Base-by-base conservation (phyloP, 108 stramenopile species). In the Cyclotella choctawhatcheeana region DNA sequence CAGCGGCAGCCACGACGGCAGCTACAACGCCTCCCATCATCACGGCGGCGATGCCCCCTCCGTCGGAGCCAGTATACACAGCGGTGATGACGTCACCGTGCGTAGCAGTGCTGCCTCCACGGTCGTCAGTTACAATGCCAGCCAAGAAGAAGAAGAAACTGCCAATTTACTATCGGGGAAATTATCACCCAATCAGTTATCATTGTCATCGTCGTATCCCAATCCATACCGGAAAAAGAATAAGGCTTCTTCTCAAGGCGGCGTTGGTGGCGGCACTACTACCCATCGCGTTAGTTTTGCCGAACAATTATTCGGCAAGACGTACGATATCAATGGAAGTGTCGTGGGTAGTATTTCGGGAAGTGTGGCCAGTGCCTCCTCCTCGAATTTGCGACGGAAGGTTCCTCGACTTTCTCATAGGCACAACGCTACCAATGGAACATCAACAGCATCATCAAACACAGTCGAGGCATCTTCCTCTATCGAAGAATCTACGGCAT, bases 281-380 rank as follows among this genome's bases (percentile, higher is more conserved):
- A 18, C 5, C 1, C 27, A 56, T 30, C 29, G 55, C 29, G 55
- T 56, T 4, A 31, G 29, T n/a, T 56, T 56, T n/a, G 27, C 55
- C 1, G 30, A 29, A 10, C 55, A 56, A 56, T 30, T 56, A 0
- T 56, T 56, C 31, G 55, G 55, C 14, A 56, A 56, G 14, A 56
- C 55, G n/a, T 56, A 56, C 55, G 55, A 56, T 56, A 31, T 56
- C 27, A 13, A 16, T 0, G 55, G 29, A 4, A 56, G 55, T 30
- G 55, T 56, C 2, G 55, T 56, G 55, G 55, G 55, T 4, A 56
- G 55, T 30, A 56, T 56, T 31, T 31, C 55, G 29, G 55, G 55
- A 1, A 56, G 29, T 17, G 55, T 56, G 29, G 27, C 29, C 10
- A 56, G 29, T 30, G 55, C n/a, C n/a, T n/a, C n/a, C n/a, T n/a